Base-by-base conservation (phyloP, 345 rosid species). In the Camelina laxa region DNA sequence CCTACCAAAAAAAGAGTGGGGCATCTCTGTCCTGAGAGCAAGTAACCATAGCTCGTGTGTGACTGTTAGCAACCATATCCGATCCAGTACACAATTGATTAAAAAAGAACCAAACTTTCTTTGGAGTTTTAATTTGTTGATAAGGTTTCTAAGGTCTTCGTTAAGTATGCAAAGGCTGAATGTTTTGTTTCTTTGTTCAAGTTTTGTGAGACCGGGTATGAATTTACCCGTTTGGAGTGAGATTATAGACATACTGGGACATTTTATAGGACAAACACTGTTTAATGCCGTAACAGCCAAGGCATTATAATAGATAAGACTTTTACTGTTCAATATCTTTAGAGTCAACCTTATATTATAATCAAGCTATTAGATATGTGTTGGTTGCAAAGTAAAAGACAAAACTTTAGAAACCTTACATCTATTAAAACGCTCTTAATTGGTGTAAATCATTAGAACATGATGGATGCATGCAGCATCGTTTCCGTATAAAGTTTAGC, bases 61-160 rank as follows among this genome's bases (percentile, higher is more conserved):
- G 72, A 72, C 68, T 65, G 24, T 50, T 41, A 66, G 60, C 73
- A 77, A 65, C 39, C 42, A 50, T 45, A 78, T 72, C 75, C 63
- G 72, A 78, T 72, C 75, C 63, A 78, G 63, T 71, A 72, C 81
- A 65, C 36, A 55, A 49, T n/a, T 66, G n/a, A 69, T 38, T 11
- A 20, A 20, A 33, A 15, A 19, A 19, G 5, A 70, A 12, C 47
- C 47, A 47, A 77, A 35, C 22, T 24, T 55, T 38, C 20, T 64
- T 47, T 57, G 51, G 49, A 65, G 22, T 35, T 47, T 63, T 16
- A 16, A 10, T 50, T 22, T 50, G 73, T 50, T 72, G 77, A 72
- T 72, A 78, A 78, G 77, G 73, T 78, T 78, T 78, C 58, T 66
- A 78, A 77, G 77, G 81, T 66, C 67, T 70, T 56, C 57, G 35